These are phyloP conservation scores for Podaxis sp. DNA, from an alignment of 768 basidiomycete species.

Conservation along the genomic window DNA sequence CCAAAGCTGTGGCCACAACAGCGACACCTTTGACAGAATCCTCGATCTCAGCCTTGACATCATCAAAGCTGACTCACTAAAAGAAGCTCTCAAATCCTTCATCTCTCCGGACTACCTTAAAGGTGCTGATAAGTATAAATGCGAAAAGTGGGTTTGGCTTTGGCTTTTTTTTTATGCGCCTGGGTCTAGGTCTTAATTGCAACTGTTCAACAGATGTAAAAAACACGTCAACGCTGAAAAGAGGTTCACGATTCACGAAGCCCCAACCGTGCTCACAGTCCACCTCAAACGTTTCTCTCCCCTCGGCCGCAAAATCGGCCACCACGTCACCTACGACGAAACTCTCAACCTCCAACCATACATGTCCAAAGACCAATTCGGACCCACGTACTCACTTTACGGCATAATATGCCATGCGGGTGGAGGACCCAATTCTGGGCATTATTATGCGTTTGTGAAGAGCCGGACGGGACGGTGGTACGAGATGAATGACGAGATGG, in stretches of 20 bases:
- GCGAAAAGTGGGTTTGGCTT: constrained; percentile 79
- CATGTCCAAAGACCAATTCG: constrained; percentile 80
- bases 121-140: constrained; percentile 95
- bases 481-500: constrained; percentile 91
- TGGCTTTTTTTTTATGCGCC: neutral
- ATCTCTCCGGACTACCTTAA: constrained; percentile 77
- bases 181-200: neutral
- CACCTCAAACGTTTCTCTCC: constrained; percentile 96
- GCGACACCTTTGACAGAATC: constrained; percentile 95
- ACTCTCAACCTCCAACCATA: constrained; percentile 63
- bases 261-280: constrained; percentile 83
- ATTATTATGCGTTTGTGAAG: constrained; percentile 88
- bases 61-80: constrained; percentile 52
- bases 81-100: constrained; percentile 76
- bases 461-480: constrained; percentile 69
- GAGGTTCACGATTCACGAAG: constrained; percentile 81
- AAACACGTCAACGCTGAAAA: constrained; percentile 88
- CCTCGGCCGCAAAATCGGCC: constrained; percentile 80
- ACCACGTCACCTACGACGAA: constrained; percentile 75
- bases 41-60: constrained; percentile 94
- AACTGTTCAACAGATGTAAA: constrained; percentile 65
- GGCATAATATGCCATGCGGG: constrained; percentile 94
- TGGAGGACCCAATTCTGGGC: constrained; percentile 89
- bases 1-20: constrained; percentile 73
- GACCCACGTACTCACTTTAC: constrained; percentile 81